phyloP scores from a whole-genome alignment of 805 yeast genomes.

The Kregervanrija pseudodelftensis region DNA sequence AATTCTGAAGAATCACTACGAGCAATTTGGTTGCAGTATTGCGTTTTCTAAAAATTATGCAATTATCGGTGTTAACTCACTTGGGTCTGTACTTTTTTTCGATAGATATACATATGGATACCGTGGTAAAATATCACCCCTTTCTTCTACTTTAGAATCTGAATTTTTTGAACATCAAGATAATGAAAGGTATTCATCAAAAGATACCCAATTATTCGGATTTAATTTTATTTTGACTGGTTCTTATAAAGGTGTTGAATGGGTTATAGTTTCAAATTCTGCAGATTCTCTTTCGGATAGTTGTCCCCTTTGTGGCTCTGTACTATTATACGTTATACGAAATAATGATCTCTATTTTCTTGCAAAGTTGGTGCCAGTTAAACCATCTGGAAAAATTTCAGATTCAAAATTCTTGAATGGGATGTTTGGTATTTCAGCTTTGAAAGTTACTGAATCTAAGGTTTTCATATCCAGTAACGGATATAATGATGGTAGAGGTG shows the following conservation, averaged over 20 bases:
- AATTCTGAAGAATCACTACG: slow-evolving; percentile 25
- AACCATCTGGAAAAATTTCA: not conserved
- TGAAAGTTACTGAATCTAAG: slow-evolving; percentile 7
- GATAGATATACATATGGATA: slow-evolving; percentile 10
- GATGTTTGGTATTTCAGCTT: slow-evolving; percentile 17
- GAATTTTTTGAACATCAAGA: no score
- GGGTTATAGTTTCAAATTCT: slow-evolving; percentile 25
- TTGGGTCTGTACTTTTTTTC: slow-evolving; percentile 32
- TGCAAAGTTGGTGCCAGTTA: slow-evolving; percentile 12
- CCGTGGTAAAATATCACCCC: not conserved
- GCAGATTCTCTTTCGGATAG: slow-evolving; percentile 18
- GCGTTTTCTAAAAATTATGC: slow-evolving; percentile 20
- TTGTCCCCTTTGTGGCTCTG: slow-evolving; percentile 35
- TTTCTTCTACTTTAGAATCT: not conserved
- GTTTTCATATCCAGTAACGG: slow-evolving; percentile 33
- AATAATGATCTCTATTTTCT: slow-evolving; percentile 4
- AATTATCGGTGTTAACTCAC: slow-evolving; percentile 33
- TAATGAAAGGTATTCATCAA: slow-evolving; percentile 14
- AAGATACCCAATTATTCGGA: slow-evolving; percentile 23
- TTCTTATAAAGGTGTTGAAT: slow-evolving; percentile 12
- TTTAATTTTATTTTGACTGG: slow-evolving; percentile 21
- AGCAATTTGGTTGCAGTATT: slow-evolving; percentile 35
- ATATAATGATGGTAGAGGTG: slow-evolving; percentile 33
- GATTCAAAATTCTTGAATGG: slow-evolving; percentile 3
- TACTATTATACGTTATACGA: slow-evolving; percentile 21